phyloP scores from a whole-genome alignment of 495 filamentous ascomycete genomes.

The Viridothelium virens region DNA sequence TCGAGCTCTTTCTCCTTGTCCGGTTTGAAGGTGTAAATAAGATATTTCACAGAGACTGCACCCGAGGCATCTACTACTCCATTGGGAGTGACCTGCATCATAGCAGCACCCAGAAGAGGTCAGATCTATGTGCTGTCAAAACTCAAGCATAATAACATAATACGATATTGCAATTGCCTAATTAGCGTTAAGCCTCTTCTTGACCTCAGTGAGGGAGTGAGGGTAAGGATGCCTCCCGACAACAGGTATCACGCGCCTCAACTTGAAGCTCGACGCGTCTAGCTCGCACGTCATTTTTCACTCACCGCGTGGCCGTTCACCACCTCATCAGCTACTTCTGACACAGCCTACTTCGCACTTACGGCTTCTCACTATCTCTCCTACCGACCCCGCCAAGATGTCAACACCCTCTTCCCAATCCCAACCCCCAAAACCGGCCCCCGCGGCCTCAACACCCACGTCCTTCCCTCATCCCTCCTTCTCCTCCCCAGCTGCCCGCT shows the following conservation, averaged over 20 bases:
- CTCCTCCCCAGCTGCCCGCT: conserved; percentile 36
- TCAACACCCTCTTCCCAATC: conserved; percentile 5
- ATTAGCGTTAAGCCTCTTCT: too few relatives aligned
- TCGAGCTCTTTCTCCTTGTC: too few relatives aligned
- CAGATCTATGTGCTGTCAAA: too few relatives aligned
- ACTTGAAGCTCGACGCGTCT: background rate
- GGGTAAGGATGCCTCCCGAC: too few relatives aligned
- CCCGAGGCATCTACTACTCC: too few relatives aligned
- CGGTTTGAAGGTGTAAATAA: too few relatives aligned
- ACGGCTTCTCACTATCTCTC: background rate
- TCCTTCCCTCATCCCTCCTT: conserved; percentile 22
- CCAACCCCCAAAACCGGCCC: background rate
- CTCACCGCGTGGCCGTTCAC: background rate
- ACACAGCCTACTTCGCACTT: background rate
- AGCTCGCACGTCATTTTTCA: background rate
- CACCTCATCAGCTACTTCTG: background rate
- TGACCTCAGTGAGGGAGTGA: too few relatives aligned
- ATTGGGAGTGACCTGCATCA: too few relatives aligned
- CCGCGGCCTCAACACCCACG: conserved; percentile 12
- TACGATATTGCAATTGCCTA: too few relatives aligned
- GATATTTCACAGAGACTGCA: too few relatives aligned
- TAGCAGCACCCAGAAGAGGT: too few relatives aligned
- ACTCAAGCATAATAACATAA: too few relatives aligned
- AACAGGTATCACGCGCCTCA: background rate
- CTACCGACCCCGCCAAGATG: background rate